Evolutionary conservation across 129 eudicot species (phyloP), one percentile per base, ranked within the genome.

Genomic region (Heracleum sosnowskyi): DNA sequence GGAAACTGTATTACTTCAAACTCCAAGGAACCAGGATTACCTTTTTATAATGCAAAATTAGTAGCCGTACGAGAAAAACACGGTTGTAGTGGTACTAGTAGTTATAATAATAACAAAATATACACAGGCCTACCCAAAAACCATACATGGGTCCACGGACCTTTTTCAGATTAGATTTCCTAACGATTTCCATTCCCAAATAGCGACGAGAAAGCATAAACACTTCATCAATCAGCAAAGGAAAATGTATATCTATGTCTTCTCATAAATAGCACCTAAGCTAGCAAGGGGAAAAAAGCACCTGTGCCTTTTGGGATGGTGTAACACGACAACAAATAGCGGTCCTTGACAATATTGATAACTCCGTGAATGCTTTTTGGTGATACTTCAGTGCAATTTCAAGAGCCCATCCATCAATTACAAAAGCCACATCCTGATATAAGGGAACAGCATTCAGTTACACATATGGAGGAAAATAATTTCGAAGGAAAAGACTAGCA

Each of bases 281-380:
- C 66, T 57, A 57, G 66, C 33, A 31, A 40, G 55, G 79, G 44
- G 24, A 55, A 55, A 55, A n/a, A 57, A 34, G 79, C 46, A 95
- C 99, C 97, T 95, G 99, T 40, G 99, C 99, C 83, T 96, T 96
- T 81, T 96, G 99, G 29, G 99, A 96, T 75, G 99, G 99, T 55
- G 99, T 96, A 74, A 90, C 97, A 76, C 99, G 97, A 82, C 99
- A 96, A 62, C 97, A 96, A 78, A 96, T 92, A 51, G 99, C 99
- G 76, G 99, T 96, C 80, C 95, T 84, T 69, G 99, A 92, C 85
- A 92, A 78, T 80, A 92, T 92, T 62, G 99, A 97, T 71, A 96
- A 79, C 79, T 96, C 99, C 45, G 97, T 90, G 86, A 96, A 96
- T 82, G 97, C 91, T 81, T 89, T 92, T 17, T 86, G 93, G 82